Percentiles rank a stretch among this genome's conserved stretches.
Evolutionary conservation across 176 grass and related monocot species (phyloP).

Genomic region (Hsuehochloa calcarea): DNA sequence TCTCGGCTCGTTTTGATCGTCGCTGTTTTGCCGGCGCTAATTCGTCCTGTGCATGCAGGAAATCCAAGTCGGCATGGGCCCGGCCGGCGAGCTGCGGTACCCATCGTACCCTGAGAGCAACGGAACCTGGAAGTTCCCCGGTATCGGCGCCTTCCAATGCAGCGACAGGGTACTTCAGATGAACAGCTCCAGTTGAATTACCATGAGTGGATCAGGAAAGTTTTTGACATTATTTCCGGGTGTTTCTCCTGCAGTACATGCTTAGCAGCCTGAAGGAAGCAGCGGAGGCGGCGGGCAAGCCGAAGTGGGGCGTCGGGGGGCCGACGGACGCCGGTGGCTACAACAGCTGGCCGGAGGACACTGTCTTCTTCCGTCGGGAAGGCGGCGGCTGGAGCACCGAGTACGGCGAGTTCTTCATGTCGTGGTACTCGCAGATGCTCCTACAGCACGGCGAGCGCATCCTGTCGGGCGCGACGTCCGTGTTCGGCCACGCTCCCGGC

Average conservation of each 20-base stretch:
- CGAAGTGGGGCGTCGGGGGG: slow-evolving; percentile 47
- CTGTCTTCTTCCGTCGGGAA: slow-evolving; percentile 56
- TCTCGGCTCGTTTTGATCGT: not conserved
- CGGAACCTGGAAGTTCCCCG: slow-evolving; percentile 69
- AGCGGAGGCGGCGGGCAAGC: slow-evolving; percentile 47
- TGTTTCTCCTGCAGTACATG: slow-evolving; percentile 47
- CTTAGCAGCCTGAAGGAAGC: slow-evolving; percentile 51
- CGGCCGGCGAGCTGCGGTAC: slow-evolving; percentile 80
- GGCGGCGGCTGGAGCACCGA: slow-evolving; percentile 52
- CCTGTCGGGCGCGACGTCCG: slow-evolving; percentile 41
- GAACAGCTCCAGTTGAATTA: not conserved
- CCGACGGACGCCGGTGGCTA: slow-evolving; percentile 64
- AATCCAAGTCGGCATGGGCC: slow-evolving; percentile 86
- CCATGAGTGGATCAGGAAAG: not conserved
- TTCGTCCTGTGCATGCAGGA: slow-evolving; percentile 31
- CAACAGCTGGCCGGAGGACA: slow-evolving; percentile 70
- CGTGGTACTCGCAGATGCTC: slow-evolving; percentile 73
- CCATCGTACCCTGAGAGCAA: slow-evolving; percentile 74
- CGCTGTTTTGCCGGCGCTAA: not conserved
- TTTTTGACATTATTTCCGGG: not conserved
- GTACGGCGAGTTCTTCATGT: slow-evolving; percentile 78
- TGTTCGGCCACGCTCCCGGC: slow-evolving; percentile 11
- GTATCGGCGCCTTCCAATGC: slow-evolving; percentile 84
- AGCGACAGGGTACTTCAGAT: slow-evolving; percentile 52
- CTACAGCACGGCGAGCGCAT: slow-evolving; percentile 64